Percentiles rank a stretch among this genome's conserved stretches.
Evolutionary conservation across 345 rosid species (phyloP).

Genomic region (Populus deltoides): DNA sequence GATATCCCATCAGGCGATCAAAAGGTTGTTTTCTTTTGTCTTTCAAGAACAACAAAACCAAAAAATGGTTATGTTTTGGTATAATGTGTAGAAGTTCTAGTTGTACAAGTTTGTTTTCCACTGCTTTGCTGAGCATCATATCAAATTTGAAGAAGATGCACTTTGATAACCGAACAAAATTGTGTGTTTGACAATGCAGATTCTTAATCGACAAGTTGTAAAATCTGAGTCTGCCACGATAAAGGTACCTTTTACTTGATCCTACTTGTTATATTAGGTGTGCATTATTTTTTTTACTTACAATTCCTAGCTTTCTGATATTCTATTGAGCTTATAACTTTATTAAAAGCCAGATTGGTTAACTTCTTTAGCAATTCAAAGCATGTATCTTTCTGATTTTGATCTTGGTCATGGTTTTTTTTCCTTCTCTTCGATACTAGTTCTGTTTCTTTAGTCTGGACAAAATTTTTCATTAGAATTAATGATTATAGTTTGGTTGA

Average conservation of each 20-base stretch:
- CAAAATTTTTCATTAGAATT: too few species aligned
- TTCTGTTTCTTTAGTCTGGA: too few species aligned
- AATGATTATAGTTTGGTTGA: too few species aligned
- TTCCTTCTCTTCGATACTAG: not conserved
- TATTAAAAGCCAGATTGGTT: not conserved
- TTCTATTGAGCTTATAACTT: not conserved
- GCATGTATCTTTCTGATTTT: not conserved
- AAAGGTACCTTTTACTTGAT: conserved; percentile 46
- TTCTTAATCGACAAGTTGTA: conserved; percentile 75
- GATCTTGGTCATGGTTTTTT: not conserved
- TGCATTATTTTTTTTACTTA: not conserved
- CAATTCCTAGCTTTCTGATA: not conserved
- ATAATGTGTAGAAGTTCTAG: not conserved
- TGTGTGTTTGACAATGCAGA: conserved; percentile 43
- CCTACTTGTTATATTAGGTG: not conserved
- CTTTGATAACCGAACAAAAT: not conserved
- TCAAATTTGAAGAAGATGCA: not conserved
- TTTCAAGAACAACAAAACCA: too few species aligned
- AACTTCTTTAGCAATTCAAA: not conserved
- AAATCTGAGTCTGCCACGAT: conserved; percentile 94
- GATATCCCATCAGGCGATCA: conserved; percentile 58
- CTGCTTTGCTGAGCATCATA: not conserved
- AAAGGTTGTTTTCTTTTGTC: conserved; percentile 39
- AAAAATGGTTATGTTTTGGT: not conserved
- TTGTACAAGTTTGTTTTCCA: not conserved